These are phyloP conservation scores for Starmerella sp. DNA, from an alignment of 805 yeast genomes.

Conservation along the genomic window DNA sequence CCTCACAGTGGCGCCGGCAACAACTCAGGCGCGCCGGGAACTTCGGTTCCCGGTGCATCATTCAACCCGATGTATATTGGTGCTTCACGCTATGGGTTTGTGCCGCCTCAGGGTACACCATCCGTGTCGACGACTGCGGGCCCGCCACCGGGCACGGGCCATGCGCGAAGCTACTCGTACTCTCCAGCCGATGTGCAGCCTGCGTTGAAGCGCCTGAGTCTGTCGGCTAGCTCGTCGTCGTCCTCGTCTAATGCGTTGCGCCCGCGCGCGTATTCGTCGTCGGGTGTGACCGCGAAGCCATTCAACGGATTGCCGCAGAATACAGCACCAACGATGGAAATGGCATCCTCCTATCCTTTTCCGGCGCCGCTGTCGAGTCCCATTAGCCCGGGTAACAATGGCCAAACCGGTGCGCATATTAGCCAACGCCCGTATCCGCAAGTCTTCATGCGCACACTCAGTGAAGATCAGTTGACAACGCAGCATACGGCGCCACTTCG, in stretches of 20 bases:
- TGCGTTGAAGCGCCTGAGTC: conserved; percentile 7
- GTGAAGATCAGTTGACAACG: background rate
- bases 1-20: background rate
- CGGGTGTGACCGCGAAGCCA: background rate
- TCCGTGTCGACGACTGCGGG: background rate
- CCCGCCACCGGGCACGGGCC: background rate
- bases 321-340: background rate
- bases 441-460: conserved; percentile 1
- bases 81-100: background rate
- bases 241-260: conserved; percentile 1
- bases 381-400: conserved; percentile 10
- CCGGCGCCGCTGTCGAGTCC: conserved; percentile 22
- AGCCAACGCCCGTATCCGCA: conserved; percentile 5
- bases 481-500: background rate
- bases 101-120: background rate
- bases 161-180: conserved; percentile 16
- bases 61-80: background rate
- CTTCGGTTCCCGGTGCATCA: background rate
- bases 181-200: conserved; percentile 7
- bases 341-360: conserved; percentile 6
- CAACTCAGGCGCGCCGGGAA: background rate
- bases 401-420: background rate
- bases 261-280: conserved; percentile 16
- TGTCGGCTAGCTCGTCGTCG: background rate
- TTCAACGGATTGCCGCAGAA: background rate